Evolutionary conservation across 2,329 filamentous ascomycete genomes (phyloP), one percentile per base, ranked within the genome.

Genomic region (Penicillium crustosum): DNA sequence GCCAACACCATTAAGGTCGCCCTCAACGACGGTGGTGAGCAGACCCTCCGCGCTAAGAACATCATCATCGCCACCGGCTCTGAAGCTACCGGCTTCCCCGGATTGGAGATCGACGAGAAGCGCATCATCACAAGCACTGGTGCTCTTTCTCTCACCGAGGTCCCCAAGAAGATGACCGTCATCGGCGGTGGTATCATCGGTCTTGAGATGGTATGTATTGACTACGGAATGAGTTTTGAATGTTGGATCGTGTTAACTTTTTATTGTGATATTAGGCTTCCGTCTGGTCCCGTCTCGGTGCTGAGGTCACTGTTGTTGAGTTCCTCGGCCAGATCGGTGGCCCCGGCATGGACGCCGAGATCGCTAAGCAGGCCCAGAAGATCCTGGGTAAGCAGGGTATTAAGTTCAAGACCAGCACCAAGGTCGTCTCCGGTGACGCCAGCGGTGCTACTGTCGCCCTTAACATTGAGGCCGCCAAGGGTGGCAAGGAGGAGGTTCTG

Each of bases 181-280:
- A 97, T 99, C 74, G 94, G 94, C 68, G 94, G 94, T 75, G 94
- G 94, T 77, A 99, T 99, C 77, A 99, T 99, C 72, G 94, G 94
- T 75, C 86, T 99, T 42, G 94, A 99, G 81, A 99, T 99, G 94
- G 91, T 86, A 77, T 39, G 77, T 42, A 55, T 44, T 17, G 12
- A 36, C n/a, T 33, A 3, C n/a, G 12, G 9, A 19, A 38, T 53
- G 29, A 33, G 51, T 13, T 27, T 36, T 17, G 9, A 47, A 21
- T 10, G 27, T 9, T 53, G 4, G 27, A 8, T 49, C 4, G 33
- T 43, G 42, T 57, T 66, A 53, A 61, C 52, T 25, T 36, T 17
- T 45, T 41, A 12, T 39, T 49, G 25, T 55, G 51, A 27, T 67
- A 42, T 13, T 53, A 86, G 84, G 86, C 82, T 64, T 97, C 93